These are phyloP conservation scores for Heliophila coronopifolia DNA, from an alignment of 441 rosid genomes.

Conservation along the genomic window DNA sequence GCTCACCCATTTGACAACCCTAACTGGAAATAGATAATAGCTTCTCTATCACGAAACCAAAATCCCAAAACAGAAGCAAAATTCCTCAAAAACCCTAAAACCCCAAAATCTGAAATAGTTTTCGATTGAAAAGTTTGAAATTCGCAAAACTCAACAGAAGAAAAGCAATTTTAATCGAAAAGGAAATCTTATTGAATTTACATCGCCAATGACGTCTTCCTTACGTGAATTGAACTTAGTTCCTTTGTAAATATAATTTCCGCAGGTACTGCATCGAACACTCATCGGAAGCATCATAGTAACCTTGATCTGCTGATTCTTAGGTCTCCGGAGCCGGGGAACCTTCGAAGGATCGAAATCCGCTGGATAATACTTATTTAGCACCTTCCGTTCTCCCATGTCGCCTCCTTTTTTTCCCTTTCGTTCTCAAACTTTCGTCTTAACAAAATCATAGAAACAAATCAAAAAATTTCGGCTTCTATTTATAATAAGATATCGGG, in stretches of 20 bases:
- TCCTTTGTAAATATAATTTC: conserved; percentile 69
- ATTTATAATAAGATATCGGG: too few relatives aligned
- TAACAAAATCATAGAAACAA: conserved; percentile 5
- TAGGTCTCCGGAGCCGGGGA: conserved; percentile 56
- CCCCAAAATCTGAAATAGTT: conserved; percentile 19
- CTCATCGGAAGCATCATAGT: conserved; percentile 81
- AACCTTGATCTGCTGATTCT: conserved; percentile 76
- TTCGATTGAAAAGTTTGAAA: background rate
- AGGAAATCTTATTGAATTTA: conserved; percentile 4
- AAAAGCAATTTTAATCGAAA: background rate
- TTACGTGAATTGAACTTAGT: conserved; percentile 72
- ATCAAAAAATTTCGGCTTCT: background rate
- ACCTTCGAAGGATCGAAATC: conserved; percentile 82
- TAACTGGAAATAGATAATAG: too few relatives aligned
- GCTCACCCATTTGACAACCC: too few relatives aligned
- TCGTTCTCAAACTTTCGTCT: conserved; percentile 13
- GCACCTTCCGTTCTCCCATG: conserved; percentile 93
- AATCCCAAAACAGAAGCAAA: background rate
- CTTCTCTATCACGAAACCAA: too few relatives aligned
- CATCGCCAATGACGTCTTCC: conserved; percentile 66
- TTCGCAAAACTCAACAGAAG: background rate
- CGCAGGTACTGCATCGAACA: conserved; percentile 77
- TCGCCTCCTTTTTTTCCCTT: conserved; percentile 12
- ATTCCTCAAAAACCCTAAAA: conserved; percentile 28
- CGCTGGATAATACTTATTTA: conserved; percentile 83